These are phyloP conservation scores for Leishmania martiniquensis DNA, from an alignment of 208 protist genomes.

Conservation along the genomic window DNA sequence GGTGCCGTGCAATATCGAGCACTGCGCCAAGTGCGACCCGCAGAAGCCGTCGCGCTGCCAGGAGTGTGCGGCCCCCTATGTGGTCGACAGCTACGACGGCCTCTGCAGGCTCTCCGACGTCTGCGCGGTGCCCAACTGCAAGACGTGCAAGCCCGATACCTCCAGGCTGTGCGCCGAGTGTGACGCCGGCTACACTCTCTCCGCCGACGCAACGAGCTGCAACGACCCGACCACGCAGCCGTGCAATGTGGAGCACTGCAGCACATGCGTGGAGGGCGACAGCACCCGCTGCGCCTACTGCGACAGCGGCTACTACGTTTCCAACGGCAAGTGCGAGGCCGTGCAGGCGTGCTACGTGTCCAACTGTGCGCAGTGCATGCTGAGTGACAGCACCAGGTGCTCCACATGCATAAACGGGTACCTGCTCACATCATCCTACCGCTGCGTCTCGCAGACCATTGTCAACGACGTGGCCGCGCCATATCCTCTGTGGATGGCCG, in stretches of 20 bases:
- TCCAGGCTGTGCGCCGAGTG: conserved; percentile 4
- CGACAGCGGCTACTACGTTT: conserved; percentile 12
- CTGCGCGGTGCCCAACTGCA: conserved; percentile 14
- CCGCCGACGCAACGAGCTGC: conserved; percentile 4
- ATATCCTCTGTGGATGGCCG: neutral
- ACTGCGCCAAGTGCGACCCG: conserved; percentile 8
- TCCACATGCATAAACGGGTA: conserved; percentile 9
- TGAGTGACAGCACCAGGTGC: conserved; percentile 13
- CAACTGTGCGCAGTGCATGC: conserved; percentile 19
- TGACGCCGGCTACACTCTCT: conserved; percentile 12
- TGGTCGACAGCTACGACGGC: conserved; percentile 3
- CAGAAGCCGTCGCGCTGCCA: conserved; percentile 9
- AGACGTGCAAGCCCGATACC: neutral
- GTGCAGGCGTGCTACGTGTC: conserved; percentile 4
- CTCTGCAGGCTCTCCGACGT: conserved; percentile 2
- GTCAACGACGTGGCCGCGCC: conserved; percentile 6
- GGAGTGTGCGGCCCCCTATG: neutral
- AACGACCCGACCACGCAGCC: neutral
- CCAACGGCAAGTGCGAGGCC: neutral
- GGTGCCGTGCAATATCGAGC: conserved; percentile 6
- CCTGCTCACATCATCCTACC: neutral
- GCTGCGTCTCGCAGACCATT: neutral
- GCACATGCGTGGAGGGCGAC: conserved; percentile 2
- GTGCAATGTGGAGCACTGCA: conserved; percentile 20
- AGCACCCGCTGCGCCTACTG: conserved; percentile 1